phyloP scores from a whole-genome alignment of 495 filamentous ascomycete genomes.

The Trichoderma gamsii region DNA sequence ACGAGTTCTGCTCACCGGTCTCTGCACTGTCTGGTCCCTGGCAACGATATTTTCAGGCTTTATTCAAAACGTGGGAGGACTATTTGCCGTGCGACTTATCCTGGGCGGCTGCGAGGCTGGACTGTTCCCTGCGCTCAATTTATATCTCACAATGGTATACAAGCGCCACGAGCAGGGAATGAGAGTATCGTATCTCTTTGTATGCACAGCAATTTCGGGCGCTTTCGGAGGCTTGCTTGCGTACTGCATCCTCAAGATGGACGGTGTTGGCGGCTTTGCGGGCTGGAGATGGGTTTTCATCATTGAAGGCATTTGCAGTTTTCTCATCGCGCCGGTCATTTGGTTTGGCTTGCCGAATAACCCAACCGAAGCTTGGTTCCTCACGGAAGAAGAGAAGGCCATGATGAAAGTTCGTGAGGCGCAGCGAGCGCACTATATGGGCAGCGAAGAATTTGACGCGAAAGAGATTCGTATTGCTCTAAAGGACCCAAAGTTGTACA shows the following conservation, averaged over 20 bases:
- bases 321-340: conserved; percentile 54
- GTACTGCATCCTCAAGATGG: conserved; percentile 61
- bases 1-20: conserved; percentile 51
- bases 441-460: conserved; percentile 1
- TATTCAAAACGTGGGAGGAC: conserved; percentile 38
- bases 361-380: conserved; percentile 40
- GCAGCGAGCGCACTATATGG: conserved; percentile 19
- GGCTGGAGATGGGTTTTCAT: conserved; percentile 79
- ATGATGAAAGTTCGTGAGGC: conserved; percentile 28
- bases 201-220: conserved; percentile 68
- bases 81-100: conserved; percentile 49
- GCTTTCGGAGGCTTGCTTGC: conserved; percentile 76
- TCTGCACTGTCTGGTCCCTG: conserved; percentile 53
- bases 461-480: conserved; percentile 28
- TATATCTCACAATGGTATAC: conserved; percentile 82
- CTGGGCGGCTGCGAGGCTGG: conserved; percentile 56
- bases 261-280: conserved; percentile 53
- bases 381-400: conserved; percentile 40
- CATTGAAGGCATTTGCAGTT: conserved; percentile 66
- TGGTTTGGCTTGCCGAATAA: conserved; percentile 53
- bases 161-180: conserved; percentile 40
- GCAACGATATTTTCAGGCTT: conserved; percentile 50
- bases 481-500: conserved; percentile 27
- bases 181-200: conserved; percentile 70
- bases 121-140: conserved; percentile 71